A percentile compares a stretch with the other conserved stretches of the same genome.
Conservation (phyloP, 345 rosid species). For the Pelargonium nanum region DNA sequence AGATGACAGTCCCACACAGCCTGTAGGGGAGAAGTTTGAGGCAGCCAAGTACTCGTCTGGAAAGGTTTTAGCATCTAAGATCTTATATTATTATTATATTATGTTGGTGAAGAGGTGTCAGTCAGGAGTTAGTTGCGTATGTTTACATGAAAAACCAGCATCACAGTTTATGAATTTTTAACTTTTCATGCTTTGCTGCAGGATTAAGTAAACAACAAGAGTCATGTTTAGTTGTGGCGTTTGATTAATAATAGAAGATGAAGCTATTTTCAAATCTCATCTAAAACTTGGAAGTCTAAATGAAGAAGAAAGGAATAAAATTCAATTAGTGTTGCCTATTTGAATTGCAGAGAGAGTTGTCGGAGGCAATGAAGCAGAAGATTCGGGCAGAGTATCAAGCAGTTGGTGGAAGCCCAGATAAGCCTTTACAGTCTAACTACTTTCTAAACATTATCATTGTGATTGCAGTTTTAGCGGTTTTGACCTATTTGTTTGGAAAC, state of each 20-base stretch:
- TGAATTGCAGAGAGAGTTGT: constrained; percentile 74
- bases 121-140: constrained; percentile 6
- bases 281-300: constrained; percentile 31
- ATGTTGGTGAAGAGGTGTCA: not conserved
- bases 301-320: constrained; percentile 35
- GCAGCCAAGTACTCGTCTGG: constrained; percentile 83
- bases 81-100: not conserved
- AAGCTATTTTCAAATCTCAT: constrained; percentile 28
- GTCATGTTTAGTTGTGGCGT: constrained; percentile 35
- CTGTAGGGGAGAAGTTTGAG: constrained; percentile 62
- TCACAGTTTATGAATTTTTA: constrained; percentile 31
- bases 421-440: constrained; percentile 63
- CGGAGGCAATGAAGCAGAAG: constrained; percentile 87
- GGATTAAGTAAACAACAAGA: constrained; percentile 40
- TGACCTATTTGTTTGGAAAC: constrained; percentile 56
- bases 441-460: constrained; percentile 72
- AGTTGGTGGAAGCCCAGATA: constrained; percentile 73
- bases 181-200: constrained; percentile 38
- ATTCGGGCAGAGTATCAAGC: constrained; percentile 75
- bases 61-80: constrained; percentile 39
- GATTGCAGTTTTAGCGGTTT: constrained; percentile 56
- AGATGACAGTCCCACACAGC: constrained; percentile 32
- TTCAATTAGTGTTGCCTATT: constrained; percentile 36
- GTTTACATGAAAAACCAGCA: constrained; percentile 2
- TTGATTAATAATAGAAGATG: constrained; percentile 31